These are phyloP conservation scores for Inonotus hispidus DNA, from an alignment of 1,284 basidiomycete genomes.

Conservation along the genomic window DNA sequence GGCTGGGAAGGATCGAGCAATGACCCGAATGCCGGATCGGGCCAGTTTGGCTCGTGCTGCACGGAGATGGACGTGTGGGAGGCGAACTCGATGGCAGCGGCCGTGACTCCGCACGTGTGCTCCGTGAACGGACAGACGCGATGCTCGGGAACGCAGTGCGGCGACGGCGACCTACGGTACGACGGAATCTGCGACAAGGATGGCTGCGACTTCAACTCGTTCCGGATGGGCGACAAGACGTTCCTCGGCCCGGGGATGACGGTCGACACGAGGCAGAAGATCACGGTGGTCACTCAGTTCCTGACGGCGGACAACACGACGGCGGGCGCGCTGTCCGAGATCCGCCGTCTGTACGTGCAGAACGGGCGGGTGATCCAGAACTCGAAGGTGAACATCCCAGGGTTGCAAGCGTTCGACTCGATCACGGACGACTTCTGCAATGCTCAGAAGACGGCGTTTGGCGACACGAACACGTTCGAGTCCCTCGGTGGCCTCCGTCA, in stretches of 20 bases:
- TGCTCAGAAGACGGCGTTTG: conserved; percentile 38
- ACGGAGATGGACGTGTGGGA: conserved; percentile 27
- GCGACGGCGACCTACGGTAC: conserved; percentile 17
- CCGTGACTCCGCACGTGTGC: conserved; percentile 26
- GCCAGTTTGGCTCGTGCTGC: conserved; percentile 23
- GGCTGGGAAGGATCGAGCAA: conserved; percentile 22
- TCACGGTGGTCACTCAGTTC: conserved; percentile 56
- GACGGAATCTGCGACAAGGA: conserved; percentile 23
- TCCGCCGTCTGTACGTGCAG: conserved; percentile 50
- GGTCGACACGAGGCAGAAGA: conserved; percentile 29
- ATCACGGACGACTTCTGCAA: conserved; percentile 38
- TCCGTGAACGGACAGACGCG: conserved; percentile 20
- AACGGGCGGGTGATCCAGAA: conserved; percentile 46
- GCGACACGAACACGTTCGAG: conserved; percentile 42
- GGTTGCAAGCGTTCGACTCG: conserved; percentile 34
- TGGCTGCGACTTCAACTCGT: conserved; percentile 31
- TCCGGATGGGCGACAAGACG: conserved; percentile 24
- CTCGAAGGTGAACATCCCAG: conserved; percentile 39
- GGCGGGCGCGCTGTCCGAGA: conserved; percentile 42
- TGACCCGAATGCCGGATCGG: conserved; percentile 24
- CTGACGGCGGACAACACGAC: conserved; percentile 40
- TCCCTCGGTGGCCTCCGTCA: conserved; percentile 37
- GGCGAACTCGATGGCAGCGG: conserved; percentile 27
- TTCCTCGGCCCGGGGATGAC: conserved; percentile 24
- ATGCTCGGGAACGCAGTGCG: conserved; percentile 22